Evolutionary conservation across 2,329 filamentous ascomycete genomes (phyloP).

Genomic region (Aspergillus fischeri): DNA sequence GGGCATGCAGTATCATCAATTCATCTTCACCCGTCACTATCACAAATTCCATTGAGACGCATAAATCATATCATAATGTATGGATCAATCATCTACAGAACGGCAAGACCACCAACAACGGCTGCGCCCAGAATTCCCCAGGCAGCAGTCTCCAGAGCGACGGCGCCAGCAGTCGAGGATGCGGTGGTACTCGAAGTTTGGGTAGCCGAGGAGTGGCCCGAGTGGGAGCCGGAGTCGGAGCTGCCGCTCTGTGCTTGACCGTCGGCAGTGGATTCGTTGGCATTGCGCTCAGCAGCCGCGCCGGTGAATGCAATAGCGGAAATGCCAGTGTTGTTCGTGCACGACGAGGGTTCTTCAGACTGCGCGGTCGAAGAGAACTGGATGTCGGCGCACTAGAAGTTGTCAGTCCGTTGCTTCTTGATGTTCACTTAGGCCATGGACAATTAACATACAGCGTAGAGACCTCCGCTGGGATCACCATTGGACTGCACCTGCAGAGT

Average conservation of each 20-base stretch:
- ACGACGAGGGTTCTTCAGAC: conserved; percentile 44
- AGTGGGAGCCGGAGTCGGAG: conserved; percentile 1
- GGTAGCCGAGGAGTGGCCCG: conserved; percentile 6
- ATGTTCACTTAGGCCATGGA: not conserved
- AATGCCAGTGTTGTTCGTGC: conserved; percentile 57
- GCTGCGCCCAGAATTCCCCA: conserved; percentile 37
- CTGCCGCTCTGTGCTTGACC: conserved; percentile 27
- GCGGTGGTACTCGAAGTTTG: conserved; percentile 3
- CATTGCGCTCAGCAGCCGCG: conserved; percentile 35
- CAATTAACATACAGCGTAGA: conserved; percentile 58
- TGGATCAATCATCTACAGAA: conserved; percentile 20
- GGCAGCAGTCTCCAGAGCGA: conserved; percentile 29
- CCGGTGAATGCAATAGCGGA: conserved; percentile 42
- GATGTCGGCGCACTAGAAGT: conserved; percentile 65
- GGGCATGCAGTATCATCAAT: not conserved
- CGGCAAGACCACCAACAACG: conserved; percentile 28
- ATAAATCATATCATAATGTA: not conserved
- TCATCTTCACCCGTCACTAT: not conserved
- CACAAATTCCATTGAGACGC: not conserved
- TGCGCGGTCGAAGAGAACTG: conserved; percentile 56
- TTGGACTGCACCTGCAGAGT: conserved; percentile 67
- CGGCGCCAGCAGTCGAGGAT: conserved; percentile 27
- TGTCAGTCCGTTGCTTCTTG: not conserved
- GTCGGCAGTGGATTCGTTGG: conserved; percentile 41
- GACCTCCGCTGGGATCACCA: conserved; percentile 53